Evolutionary conservation across 148 eudicot genomes (phyloP), one percentile per base, ranked within the genome.

Genomic region (Silene uniflora): DNA sequence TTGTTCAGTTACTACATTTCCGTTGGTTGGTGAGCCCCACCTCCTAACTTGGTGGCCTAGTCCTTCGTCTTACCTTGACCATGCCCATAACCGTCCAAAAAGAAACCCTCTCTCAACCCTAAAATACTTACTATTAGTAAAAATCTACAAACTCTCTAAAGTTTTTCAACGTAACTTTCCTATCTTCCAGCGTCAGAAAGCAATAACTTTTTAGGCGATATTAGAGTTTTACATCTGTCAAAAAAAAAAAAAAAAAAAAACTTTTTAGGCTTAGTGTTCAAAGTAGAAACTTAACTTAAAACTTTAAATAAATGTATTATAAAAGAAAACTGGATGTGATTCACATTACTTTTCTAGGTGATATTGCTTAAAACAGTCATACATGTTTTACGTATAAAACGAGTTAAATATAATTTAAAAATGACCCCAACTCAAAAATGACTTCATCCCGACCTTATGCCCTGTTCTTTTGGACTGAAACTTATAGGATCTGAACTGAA

Each of bases 1-100:
- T 39, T 72, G 59, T 76, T 14, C 44, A 47, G 74, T 68, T 73
- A 78, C 39, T 76, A n/a, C 72, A 72, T 47, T 67, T 72, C 52
- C 46, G 67, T 73, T 73, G 75, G 80, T 60, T 24, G n/a, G 35
- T 32, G 62, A 67, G 77, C 18, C 78, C 76, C 75, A 14, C n/a
- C 56, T 60, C 46, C 13, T 1, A 14, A 10, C 4, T 55, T 7
- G 9, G 73, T 72, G 73, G 83, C 59, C 68, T 80, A 73, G 6
- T 8, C 54, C 1, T 47, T 47, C 54, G 54, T 47, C 54, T 22
- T n/a, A 69, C 22, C 70, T 69, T 23, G 10, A 17, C 52, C 56
- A 27, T 19, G 44, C 60, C 77, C 70, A 44, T 5, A 27, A 46
- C 73, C 76, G 54, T 42, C 75, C 76, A 63, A 80, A 73, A 73